Evolutionary conservation across 2,329 filamentous ascomycete species (phyloP), one percentile per base, ranked within the genome.

Genomic region (Alternaria metachromatica): DNA sequence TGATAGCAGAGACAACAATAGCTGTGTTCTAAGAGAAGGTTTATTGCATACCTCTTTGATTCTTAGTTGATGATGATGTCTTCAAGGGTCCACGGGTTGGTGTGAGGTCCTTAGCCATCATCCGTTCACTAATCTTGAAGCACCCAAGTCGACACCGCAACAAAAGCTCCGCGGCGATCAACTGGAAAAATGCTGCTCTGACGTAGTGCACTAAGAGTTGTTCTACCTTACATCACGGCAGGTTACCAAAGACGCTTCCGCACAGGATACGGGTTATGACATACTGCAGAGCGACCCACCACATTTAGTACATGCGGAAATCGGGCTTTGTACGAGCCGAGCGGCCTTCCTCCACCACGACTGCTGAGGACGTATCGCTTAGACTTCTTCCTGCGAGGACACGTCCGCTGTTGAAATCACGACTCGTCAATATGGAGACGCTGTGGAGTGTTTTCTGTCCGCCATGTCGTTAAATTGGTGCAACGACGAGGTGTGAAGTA

Each of bases 261-360:
- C 55, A 44, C 20, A 26, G 12, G 46, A 48, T 55, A 61, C 61
- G 50, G 61, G 61, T 25, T 55, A 66, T 66, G 64, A 62, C 59
- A 61, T 46, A 61, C 23, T 57, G 46, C 53, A 48, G 28, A 41
- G 33, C 30, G 64, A 50, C 50, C 62, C 62, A 62, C 62, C 62
- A 26, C 37, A 23, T 49, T 56, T 15, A 25, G 51, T 20, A 45
- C 37, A 21, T 3, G 28, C 49, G 59, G 58, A 51, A 41, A 48
- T 49, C 62, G 64, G 62, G 51, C 21, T 21, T 28, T 54, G 55
- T 23, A 49, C 30, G 46, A 49, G 55, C 48, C 58, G 62, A 56
- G 46, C 43, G 45, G 23, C 21, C 44, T 46, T 46, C 50, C 54
- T 62, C 63, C 63, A 56, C 59, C 9, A 25, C 28, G 23, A 23